Evolutionary conservation across 2,329 filamentous ascomycete genomes (phyloP).

Genomic region (Diplodia sapinea): DNA sequence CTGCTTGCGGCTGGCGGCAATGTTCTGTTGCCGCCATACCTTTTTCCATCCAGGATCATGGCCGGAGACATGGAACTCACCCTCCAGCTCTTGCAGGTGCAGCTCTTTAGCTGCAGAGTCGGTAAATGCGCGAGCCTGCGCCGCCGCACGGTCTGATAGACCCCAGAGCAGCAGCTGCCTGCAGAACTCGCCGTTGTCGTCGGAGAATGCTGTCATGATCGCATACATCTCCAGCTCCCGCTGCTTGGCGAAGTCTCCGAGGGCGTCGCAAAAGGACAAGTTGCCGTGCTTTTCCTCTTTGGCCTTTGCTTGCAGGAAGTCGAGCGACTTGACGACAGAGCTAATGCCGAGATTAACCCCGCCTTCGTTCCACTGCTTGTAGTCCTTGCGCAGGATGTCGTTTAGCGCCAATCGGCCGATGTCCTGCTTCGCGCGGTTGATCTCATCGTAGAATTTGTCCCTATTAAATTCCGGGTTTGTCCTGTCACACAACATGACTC

Average conservation of each 20-base stretch:
- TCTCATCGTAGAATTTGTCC: conserved; percentile 62
- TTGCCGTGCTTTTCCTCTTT: conserved; percentile 46
- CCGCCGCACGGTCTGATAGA: conserved; percentile 55
- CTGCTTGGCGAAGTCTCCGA: conserved; percentile 63
- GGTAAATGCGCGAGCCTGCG: conserved; percentile 63
- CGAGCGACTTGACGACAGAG: conserved; percentile 67
- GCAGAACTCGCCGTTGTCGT: conserved; percentile 61
- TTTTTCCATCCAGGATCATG: conserved; percentile 56
- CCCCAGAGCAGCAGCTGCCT: conserved; percentile 74
- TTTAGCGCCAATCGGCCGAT: conserved; percentile 65
- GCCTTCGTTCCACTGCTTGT: conserved; percentile 73
- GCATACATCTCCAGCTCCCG: conserved; percentile 65
- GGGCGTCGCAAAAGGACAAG: conserved; percentile 54
- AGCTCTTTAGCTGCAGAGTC: conserved; percentile 55
- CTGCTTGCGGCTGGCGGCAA: conserved; percentile 66
- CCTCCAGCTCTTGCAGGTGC: conserved; percentile 60
- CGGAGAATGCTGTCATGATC: conserved; percentile 71
- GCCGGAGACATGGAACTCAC: conserved; percentile 48
- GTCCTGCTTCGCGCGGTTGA: conserved; percentile 70
- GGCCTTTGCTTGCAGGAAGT: conserved; percentile 64
- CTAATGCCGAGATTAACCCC: conserved; percentile 68
- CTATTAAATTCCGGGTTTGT: conserved; percentile 56
- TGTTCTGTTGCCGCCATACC: conserved; percentile 70
- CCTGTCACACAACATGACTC: conserved; percentile 49
- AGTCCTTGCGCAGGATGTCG: conserved; percentile 80